These are phyloP conservation scores for Candida glucosophila DNA, from an alignment of 1,139 yeast species.

Conservation along the genomic window DNA sequence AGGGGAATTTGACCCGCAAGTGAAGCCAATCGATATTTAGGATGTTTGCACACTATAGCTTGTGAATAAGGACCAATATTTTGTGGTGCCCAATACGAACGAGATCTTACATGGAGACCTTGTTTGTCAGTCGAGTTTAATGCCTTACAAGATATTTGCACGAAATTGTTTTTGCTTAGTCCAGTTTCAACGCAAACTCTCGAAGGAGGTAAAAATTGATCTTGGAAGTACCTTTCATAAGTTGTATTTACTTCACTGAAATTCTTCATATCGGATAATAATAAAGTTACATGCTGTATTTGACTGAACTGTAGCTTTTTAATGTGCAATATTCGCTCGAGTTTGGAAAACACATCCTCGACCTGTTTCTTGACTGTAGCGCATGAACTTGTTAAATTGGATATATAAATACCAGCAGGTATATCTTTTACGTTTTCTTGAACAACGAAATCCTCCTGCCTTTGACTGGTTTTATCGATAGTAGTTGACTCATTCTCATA, in stretches of 20 bases:
- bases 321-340: conserved; percentile 22
- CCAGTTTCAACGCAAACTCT: conserved; percentile 71
- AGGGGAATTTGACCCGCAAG: conserved; percentile 94
- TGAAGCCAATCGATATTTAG: conserved; percentile 36
- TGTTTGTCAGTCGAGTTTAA: conserved; percentile 28
- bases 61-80: conserved; percentile 97
- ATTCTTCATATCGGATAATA: conserved; percentile 54
- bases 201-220: conserved; percentile 70
- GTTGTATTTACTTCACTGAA: conserved; percentile 54
- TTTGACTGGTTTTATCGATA: neutral
- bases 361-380: conserved; percentile 36
- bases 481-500: neutral
- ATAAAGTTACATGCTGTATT: conserved; percentile 50
- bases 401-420: conserved; percentile 20
- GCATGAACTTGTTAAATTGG: conserved; percentile 36
- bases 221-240: conserved; percentile 47
- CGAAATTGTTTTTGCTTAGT: conserved; percentile 23
- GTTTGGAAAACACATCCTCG: conserved; percentile 34
- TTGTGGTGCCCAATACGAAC: conserved; percentile 97
- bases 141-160: conserved; percentile 55
- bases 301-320: conserved; percentile 24
- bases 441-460: conserved; percentile 22
- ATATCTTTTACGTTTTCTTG: conserved; percentile 19
- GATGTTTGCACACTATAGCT: conserved; percentile 43
- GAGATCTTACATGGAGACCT: conserved; percentile 84